Base-by-base conservation (phyloP, 140 eudicot species). In the Bidens hawaiensis region DNA sequence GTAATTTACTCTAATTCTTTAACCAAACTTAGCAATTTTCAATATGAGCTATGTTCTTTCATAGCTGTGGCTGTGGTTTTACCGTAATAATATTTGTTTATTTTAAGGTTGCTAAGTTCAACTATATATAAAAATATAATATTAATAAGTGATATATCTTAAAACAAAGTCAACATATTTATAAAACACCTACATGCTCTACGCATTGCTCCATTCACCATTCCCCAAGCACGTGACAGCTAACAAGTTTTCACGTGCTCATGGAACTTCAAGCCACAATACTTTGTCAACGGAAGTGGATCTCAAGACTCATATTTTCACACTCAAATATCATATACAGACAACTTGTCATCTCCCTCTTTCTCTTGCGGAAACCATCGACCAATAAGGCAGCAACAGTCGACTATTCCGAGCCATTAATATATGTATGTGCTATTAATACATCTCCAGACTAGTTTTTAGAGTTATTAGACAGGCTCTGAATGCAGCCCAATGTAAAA, bases 121-220 rank as follows among this genome's bases (percentile, higher is more conserved):
- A 38, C 11, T 38, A 38, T 38, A 9, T 38, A 10, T 4, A 15
- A 38, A 38, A 38, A 11, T n/a, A 15, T 11, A 38, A 12, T 38
- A 38, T 8, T 40, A 47, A 47, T 17, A 47, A 18, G 53, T 49
- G 0, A 22, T 10, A 21, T 3, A n/a, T n/a, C n/a, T 15, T 11
- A 21, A 22, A 17, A 17, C 27, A 64, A 30, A 14, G 61, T 50
- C 71, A 34, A 49, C 13, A n/a, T 36, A 48, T 46, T 65, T 49
- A 31, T 19, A 30, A 15, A 49, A 10, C 48, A 31, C 69, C 46
- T 48, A 50, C 59, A 26, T 53, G 40, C 38, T 53, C 36, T 53
- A 53, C 60, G 19, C 8, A 15, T 26, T 25, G 60, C 60, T 53
- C 60, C 38, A n/a, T 53, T 53, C 60, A 53, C 22, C 21, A 53